Percentiles rank a stretch among this genome's conserved stretches.
Conservation (phyloP, 176 grass and related monocot species). For the Oryza nivara region DNA sequence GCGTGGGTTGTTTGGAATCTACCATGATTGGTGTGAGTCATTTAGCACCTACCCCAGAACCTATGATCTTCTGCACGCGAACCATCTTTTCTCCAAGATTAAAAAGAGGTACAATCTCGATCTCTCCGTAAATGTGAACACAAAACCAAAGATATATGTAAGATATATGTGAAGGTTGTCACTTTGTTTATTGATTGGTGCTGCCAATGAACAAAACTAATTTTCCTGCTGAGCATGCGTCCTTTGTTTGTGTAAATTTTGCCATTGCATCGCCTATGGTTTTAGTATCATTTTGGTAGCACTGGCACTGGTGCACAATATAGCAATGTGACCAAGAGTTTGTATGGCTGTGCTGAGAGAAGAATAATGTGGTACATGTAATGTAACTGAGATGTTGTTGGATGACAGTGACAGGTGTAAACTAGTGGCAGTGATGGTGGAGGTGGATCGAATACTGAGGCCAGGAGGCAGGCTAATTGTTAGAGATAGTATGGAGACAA, state of each 20-base stretch:
- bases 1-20: constrained; percentile 75
- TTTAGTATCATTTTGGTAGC: neutral
- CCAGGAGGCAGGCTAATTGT: constrained; percentile 75
- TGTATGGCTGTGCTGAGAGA: neutral
- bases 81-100: constrained; percentile 81
- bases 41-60: constrained; percentile 90
- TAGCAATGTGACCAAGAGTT: neutral
- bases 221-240: neutral
- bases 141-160: too few species aligned
- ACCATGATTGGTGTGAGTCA: constrained; percentile 90
- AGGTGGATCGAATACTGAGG: constrained; percentile 79
- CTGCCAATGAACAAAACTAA: neutral
- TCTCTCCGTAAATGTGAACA: neutral
- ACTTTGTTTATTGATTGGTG: neutral
- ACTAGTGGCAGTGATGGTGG: constrained; percentile 59
- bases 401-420: constrained; percentile 54
- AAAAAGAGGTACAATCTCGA: constrained; percentile 60
- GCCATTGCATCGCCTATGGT: neutral
- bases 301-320: neutral
- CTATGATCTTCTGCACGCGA: constrained; percentile 80
- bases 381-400: neutral
- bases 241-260: neutral
- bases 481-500: constrained; percentile 58
- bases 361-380: neutral
- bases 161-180: neutral